Conservation (phyloP, 306 rosid genomes). For the Glycyrrhiza uralensis region DNA sequence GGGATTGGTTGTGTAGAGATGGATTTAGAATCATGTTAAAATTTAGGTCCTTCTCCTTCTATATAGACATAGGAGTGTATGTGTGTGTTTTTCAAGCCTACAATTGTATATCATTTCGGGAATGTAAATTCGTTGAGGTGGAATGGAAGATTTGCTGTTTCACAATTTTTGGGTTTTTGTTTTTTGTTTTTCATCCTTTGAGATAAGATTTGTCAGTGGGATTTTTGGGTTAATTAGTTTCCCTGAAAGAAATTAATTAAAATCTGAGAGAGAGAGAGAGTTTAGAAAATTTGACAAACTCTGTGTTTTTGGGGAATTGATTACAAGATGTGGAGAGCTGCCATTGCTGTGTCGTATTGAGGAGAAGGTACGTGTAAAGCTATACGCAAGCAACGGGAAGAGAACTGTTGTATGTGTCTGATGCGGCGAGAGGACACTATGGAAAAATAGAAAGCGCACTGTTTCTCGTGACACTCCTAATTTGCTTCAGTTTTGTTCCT, state of each 20-base stretch:
- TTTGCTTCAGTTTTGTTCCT: neutral
- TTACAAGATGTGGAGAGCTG: slow-evolving; percentile 23
- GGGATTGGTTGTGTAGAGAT: neutral
- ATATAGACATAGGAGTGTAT: neutral
- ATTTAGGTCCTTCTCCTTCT: neutral
- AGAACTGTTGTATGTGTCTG: neutral
- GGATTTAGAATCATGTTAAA: neutral
- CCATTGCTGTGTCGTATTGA: neutral
- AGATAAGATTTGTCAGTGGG: neutral
- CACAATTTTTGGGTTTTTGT: neutral
- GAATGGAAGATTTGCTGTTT: slow-evolving; percentile 30
- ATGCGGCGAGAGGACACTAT: slow-evolving; percentile 57
- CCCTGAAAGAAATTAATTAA: neutral
- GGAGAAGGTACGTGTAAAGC: slow-evolving; percentile 33
- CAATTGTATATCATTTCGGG: slow-evolving; percentile 41
- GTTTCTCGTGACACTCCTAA: neutral
- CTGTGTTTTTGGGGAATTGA: neutral
- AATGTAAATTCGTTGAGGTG: slow-evolving; percentile 72
- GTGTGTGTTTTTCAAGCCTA: neutral
- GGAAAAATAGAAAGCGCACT: neutral
- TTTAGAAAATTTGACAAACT: neutral
- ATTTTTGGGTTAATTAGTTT: neutral
- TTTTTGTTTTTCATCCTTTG: neutral
- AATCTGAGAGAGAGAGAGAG: neutral
- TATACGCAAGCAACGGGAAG: neutral